Percentiles rank a stretch among this genome's conserved stretches.
Evolutionary conservation across 2,329 filamentous ascomycete genomes (phyloP).

Genomic region (Aspergillus phoenicis): DNA sequence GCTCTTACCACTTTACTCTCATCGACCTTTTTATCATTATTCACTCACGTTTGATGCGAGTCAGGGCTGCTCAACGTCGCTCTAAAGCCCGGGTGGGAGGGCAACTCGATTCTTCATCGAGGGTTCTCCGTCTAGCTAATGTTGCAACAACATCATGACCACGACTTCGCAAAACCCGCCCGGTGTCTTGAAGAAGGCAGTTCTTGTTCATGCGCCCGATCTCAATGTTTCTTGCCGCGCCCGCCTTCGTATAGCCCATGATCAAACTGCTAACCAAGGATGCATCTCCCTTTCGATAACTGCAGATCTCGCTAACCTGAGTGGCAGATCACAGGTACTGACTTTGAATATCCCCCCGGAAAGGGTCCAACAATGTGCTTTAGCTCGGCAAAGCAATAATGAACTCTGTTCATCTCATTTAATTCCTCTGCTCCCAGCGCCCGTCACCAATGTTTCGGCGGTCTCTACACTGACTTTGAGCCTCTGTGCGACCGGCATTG

Average conservation of each 20-base stretch:
- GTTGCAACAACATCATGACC: constrained; percentile 19
- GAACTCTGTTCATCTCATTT: constrained; percentile 18
- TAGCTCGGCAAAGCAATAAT: constrained; percentile 19
- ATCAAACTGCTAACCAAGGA: constrained; percentile 21
- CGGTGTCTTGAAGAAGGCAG: constrained; percentile 20
- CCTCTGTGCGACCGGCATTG: constrained; percentile 17
- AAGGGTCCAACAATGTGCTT: constrained; percentile 17
- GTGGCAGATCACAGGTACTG: constrained; percentile 20
- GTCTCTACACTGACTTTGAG: constrained; percentile 21
- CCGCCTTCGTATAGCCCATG: constrained; percentile 23
- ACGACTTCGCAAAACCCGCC: constrained; percentile 14
- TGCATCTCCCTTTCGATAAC: constrained; percentile 22
- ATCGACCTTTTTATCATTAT: constrained; percentile 13
- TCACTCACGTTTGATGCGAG: constrained; percentile 18
- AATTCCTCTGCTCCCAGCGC: constrained; percentile 16
- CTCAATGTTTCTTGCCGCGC: constrained; percentile 17
- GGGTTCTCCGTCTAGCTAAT: constrained; percentile 17
- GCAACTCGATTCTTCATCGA: constrained; percentile 27
- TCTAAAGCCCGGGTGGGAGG: constrained; percentile 29
- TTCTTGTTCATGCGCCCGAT: constrained; percentile 20
- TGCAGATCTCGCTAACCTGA: constrained; percentile 23
- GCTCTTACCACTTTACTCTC: constrained; percentile 18
- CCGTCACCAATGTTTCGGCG: constrained; percentile 19
- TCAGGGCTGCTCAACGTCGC: constrained; percentile 26
- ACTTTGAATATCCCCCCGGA: constrained; percentile 21